Conservation (phyloP, 2,329 filamentous ascomycete species). For the Aspergillus persii region DNA sequence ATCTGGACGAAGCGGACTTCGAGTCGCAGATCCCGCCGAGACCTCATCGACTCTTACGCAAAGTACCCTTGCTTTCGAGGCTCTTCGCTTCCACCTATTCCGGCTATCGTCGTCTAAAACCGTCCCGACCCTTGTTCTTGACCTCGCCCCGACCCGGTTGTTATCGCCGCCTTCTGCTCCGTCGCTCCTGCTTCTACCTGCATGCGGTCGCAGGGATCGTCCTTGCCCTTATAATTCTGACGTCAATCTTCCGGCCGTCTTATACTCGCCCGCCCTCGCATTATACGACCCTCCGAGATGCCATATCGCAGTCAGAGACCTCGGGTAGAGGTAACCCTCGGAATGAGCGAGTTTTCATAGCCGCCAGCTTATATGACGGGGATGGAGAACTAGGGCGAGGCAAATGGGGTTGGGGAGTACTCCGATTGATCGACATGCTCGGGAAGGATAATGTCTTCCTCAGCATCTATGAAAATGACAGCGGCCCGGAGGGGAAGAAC, state of each 20-base stretch:
- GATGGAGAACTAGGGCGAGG: constrained; percentile 60
- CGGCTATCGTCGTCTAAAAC: constrained; percentile 31
- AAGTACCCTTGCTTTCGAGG: constrained; percentile 26
- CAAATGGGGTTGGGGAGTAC: constrained; percentile 61
- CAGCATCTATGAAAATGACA: constrained; percentile 72
- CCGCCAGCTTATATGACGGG: constrained; percentile 67
- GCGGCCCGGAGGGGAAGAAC: constrained; percentile 54
- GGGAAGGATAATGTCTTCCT: constrained; percentile 67
- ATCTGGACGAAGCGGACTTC: constrained; percentile 44
- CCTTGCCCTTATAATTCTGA: constrained; percentile 32
- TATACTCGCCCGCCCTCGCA: constrained; percentile 56
- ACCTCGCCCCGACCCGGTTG: constrained; percentile 23
- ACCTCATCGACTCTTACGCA: constrained; percentile 23
- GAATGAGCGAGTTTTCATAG: constrained; percentile 70
- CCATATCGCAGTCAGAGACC: constrained; percentile 28
- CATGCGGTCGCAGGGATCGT: constrained; percentile 23
- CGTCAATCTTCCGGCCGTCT: constrained; percentile 53
- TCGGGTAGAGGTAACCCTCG: constrained; percentile 50
- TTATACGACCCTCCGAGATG: constrained; percentile 43
- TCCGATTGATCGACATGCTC: constrained; percentile 63
- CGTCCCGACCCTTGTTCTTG: constrained; percentile 24
- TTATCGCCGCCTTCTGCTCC: constrained; percentile 28
- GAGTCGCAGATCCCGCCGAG: constrained; percentile 35
- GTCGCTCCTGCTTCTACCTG: constrained; percentile 32
- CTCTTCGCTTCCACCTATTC: constrained; percentile 28